Base-by-base conservation (phyloP, 2,329 filamentous ascomycete species). In the Ceratocystis albifundus region DNA sequence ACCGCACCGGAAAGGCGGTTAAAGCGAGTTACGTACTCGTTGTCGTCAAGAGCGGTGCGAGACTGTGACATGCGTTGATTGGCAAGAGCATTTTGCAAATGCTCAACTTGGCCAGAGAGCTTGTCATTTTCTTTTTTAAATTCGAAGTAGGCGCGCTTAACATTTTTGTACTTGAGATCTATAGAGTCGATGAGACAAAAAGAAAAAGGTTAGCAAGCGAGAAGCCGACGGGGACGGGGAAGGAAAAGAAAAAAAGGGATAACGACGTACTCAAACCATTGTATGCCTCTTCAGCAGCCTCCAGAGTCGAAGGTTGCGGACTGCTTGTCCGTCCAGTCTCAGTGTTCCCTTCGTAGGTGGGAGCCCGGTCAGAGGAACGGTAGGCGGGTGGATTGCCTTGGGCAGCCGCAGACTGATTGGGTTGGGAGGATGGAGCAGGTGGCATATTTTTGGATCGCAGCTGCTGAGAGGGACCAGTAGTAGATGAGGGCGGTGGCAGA, bases 161-260 rank as follows among this genome's bases (percentile, higher is more conserved):
- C 93, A 74, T 96, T 96, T 75, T 95, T 95, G 75, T 99, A 99
- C 78, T 99, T 99, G 70, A 85, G 85, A 73, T 94, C 92, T 96
- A 59, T 36, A 36, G 46, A 15, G 25, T 41, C 36, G 45, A 44
- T 45, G 22, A 20, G 30, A 30, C 15, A 30, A 2, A 7, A 45
- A 28, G 48, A 15, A 30, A 2, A 7, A 45, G 41, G 48, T 68
- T 45, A 64, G 65, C 44, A 74, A 71, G 53, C 65, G 64, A n/a
- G 62, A 48, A 55, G 36, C 50, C 30, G 36, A 15, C 15, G 10
- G 57, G 64, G 66, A 48, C 36, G 25, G 65, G 50, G 41, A 44
- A 20, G 15, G 20, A 55, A 68, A 44, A 20, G 15, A 20, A 55
- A 68, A 28, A 57, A 57, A 57, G 3, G 64, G 69, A 30, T 68